Percentiles rank a stretch among this genome's conserved stretches.
phyloP scores from a whole-genome alignment of 208 protist species.

The Crithidia fasciculata region DNA sequence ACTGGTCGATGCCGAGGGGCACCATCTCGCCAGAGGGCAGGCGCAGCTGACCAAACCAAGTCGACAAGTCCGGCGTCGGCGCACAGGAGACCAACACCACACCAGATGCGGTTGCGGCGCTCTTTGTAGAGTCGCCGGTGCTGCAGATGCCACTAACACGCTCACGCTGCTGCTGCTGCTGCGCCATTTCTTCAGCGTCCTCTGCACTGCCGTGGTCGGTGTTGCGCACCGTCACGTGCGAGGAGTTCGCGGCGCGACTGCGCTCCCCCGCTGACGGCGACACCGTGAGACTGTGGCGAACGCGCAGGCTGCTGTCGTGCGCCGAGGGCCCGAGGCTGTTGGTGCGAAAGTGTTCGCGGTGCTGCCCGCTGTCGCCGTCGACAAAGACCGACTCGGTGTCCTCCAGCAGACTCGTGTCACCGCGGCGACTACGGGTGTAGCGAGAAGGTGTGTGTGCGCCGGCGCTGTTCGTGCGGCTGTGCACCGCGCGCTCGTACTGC shows the following conservation, averaged over 20 bases:
- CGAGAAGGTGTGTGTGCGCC: neutral
- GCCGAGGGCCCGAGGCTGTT: neutral
- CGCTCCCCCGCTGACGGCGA: conserved; percentile 1
- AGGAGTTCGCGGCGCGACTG: conserved; percentile 1
- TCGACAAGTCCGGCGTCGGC: conserved; percentile 65
- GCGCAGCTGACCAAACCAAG: conserved; percentile 75
- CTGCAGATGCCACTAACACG: neutral
- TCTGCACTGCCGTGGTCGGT: neutral
- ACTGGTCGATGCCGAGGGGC: conserved; percentile 81
- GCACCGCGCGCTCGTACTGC: conserved; percentile 40
- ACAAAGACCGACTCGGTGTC: neutral
- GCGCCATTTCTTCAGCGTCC: neutral
- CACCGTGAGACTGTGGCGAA: neutral
- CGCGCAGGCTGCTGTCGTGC: conserved; percentile 3
- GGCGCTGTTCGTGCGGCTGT: conserved; percentile 24
- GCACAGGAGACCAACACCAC: conserved; percentile 57
- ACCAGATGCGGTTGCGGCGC: conserved; percentile 17
- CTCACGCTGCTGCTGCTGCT: neutral
- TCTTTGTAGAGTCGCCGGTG: neutral
- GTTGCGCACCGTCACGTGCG: conserved; percentile 4
- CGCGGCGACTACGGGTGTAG: neutral
- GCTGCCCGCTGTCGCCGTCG: neutral
- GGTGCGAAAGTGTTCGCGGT: neutral
- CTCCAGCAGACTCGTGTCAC: neutral
- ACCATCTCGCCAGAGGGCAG: conserved; percentile 54